Conservation (phyloP, 108 stramenopile genomes). For the Pseudonitzschia delicatissima region DNA sequence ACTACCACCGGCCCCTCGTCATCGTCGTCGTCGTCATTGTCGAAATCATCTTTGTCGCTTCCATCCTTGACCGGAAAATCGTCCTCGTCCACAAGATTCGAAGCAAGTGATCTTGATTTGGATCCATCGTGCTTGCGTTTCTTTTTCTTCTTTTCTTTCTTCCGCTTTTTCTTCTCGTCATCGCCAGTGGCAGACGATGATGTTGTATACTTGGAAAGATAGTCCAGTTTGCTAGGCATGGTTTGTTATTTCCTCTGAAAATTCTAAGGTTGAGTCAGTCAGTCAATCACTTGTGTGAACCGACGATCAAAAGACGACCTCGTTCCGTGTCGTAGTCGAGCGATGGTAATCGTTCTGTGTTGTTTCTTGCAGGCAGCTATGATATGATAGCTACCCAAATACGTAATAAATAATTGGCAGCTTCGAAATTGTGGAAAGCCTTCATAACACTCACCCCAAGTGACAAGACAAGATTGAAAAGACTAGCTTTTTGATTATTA, state of each 20-base stretch:
- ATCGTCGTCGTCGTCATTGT: not conserved
- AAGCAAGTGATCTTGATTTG: not conserved
- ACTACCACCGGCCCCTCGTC: constrained; percentile 7
- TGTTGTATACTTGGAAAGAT: constrained; percentile 16
- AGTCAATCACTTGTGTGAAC: too few species aligned
- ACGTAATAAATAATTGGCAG: too few species aligned
- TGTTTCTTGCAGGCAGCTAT: too few species aligned
- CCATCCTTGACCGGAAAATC: not conserved
- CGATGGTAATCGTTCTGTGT: too few species aligned
- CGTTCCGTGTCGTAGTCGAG: not conserved
- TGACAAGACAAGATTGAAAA: too few species aligned
- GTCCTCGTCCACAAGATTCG: constrained; percentile 5
- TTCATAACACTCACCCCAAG: too few species aligned
- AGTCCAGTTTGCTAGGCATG: constrained; percentile 16
- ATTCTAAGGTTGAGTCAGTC: too few species aligned
- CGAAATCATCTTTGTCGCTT: too few species aligned
- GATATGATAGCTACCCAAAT: too few species aligned
- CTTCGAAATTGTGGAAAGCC: too few species aligned
- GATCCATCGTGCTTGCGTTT: not conserved
- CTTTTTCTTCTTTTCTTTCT: constrained; percentile 8
- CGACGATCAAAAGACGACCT: not conserved
- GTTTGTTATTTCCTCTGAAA: too few species aligned
- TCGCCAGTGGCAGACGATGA: not conserved
- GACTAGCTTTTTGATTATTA: too few species aligned
- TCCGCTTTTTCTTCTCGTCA: not conserved